These are phyloP conservation scores for Chrysanthemum seticuspe DNA, from an alignment of 129 eudicot species.

Conservation along the genomic window DNA sequence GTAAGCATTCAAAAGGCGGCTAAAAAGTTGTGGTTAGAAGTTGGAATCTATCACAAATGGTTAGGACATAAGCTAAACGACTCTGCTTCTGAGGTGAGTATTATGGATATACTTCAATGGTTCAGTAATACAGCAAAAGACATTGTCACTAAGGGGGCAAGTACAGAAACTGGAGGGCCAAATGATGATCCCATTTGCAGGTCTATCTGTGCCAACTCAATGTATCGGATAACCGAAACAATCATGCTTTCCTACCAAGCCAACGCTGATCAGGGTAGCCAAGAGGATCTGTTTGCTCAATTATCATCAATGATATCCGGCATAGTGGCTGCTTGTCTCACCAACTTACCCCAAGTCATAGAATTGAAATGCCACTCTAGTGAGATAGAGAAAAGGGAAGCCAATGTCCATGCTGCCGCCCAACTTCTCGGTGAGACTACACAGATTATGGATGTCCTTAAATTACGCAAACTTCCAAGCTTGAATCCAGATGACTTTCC, in stretches of 20 bases:
- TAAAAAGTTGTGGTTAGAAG: neutral
- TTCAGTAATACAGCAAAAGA: constrained; percentile 18
- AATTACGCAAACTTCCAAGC: neutral
- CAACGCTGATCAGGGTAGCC: neutral
- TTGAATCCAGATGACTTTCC: constrained; percentile 1
- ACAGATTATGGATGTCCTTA: neutral
- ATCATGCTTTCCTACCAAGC: neutral
- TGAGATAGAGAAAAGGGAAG: too few relatives aligned
- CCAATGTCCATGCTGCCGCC: neutral
- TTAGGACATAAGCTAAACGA: neutral
- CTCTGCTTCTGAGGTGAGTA: constrained; percentile 1
- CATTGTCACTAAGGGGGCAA: neutral
- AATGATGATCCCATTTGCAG: neutral
- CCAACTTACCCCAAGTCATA: neutral
- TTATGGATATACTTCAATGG: constrained; percentile 17
- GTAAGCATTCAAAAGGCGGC: neutral
- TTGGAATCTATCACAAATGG: neutral
- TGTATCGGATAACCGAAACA: constrained; percentile 17
- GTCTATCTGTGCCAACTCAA: constrained; percentile 18
- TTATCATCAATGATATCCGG: neutral
- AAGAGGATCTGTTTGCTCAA: constrained; percentile 15
- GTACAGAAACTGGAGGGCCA: neutral
- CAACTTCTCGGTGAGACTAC: neutral
- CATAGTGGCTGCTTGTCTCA: neutral
- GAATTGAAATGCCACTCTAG: neutral